Percentiles rank a stretch among this genome's conserved stretches.
Evolutionary conservation across 2,329 filamentous ascomycete genomes (phyloP).

Genomic region (Arthrobotrys pseudoclavata): DNA sequence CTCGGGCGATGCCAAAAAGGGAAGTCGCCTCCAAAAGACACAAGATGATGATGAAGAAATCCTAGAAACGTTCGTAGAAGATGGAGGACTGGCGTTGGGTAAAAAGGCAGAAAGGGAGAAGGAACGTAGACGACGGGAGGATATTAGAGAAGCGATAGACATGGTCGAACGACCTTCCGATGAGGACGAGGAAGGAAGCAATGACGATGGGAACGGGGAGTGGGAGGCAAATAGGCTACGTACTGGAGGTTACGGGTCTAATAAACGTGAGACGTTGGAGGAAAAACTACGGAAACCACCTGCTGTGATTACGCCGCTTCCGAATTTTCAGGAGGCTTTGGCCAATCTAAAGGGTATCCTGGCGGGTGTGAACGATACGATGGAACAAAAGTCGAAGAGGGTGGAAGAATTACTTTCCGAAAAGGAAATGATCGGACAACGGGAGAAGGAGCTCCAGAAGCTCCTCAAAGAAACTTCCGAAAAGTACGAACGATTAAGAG

Average conservation of each 20-base stretch:
- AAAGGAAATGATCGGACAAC: constrained; percentile 55
- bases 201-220: constrained; percentile 36
- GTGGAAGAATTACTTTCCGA: constrained; percentile 47
- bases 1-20: constrained; percentile 28
- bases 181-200: constrained; percentile 29
- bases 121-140: constrained; percentile 42
- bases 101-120: constrained; percentile 43
- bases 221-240: constrained; percentile 54
- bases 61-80: constrained; percentile 55
- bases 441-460: constrained; percentile 43
- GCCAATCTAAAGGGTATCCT: constrained; percentile 37
- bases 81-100: constrained; percentile 52
- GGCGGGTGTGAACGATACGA: constrained; percentile 31
- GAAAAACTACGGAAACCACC: constrained; percentile 53
- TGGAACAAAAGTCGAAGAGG: constrained; percentile 33
- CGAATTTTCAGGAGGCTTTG: constrained; percentile 44
- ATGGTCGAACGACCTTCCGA: constrained; percentile 52
- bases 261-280: constrained; percentile 47
- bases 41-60: constrained; percentile 58
- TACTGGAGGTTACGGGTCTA: constrained; percentile 51
- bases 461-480: constrained; percentile 48
- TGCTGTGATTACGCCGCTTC: constrained; percentile 43
- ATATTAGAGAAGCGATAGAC: constrained; percentile 51
- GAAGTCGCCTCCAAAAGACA: constrained; percentile 39
- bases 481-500: constrained; percentile 50